Conservation (phyloP, 1,284 basidiomycete genomes). For the Moesziomyces sp. region DNA sequence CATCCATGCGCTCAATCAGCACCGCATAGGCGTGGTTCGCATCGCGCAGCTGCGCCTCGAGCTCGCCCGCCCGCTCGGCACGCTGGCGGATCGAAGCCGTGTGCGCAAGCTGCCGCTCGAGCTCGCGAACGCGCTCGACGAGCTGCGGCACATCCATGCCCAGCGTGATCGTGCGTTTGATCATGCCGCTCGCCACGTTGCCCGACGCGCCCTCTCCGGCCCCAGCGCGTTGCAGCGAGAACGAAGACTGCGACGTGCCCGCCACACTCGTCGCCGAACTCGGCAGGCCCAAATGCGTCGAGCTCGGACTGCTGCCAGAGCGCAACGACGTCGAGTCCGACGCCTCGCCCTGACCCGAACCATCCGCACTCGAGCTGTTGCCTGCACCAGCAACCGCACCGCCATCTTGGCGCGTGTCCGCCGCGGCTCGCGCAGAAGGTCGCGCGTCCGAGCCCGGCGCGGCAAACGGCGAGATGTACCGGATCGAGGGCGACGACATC, state of each 20-base stretch:
- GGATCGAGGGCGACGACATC: constrained; percentile 37
- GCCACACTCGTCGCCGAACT: constrained; percentile 25
- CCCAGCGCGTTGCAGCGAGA: constrained; percentile 2
- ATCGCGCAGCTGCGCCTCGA: constrained; percentile 39
- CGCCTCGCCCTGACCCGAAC: constrained; percentile 2
- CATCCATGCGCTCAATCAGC: constrained; percentile 34
- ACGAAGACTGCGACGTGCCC: constrained; percentile 17
- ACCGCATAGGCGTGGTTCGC: constrained; percentile 32
- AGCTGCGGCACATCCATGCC: constrained; percentile 55
- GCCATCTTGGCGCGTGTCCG: constrained; percentile 1
- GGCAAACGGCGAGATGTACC: constrained; percentile 38
- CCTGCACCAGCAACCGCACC: neutral
- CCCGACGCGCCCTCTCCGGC: neutral
- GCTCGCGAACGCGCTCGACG: constrained; percentile 40
- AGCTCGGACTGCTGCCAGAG: constrained; percentile 34
- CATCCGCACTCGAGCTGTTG: constrained; percentile 9
- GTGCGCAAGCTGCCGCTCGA: constrained; percentile 43
- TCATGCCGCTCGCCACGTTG: constrained; percentile 6
- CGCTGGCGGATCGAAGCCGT: constrained; percentile 31
- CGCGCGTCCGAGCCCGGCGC: constrained; percentile 17
- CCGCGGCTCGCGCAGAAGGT: constrained; percentile 9
- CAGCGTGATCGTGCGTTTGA: constrained; percentile 56
- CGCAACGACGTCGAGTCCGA: constrained; percentile 34
- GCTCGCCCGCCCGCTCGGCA: constrained; percentile 34
- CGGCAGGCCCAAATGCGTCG: constrained; percentile 26